Evolutionary conservation across 257 asterid species (phyloP), one percentile per base, ranked within the genome.

Genomic region (Salvia hispanica): DNA sequence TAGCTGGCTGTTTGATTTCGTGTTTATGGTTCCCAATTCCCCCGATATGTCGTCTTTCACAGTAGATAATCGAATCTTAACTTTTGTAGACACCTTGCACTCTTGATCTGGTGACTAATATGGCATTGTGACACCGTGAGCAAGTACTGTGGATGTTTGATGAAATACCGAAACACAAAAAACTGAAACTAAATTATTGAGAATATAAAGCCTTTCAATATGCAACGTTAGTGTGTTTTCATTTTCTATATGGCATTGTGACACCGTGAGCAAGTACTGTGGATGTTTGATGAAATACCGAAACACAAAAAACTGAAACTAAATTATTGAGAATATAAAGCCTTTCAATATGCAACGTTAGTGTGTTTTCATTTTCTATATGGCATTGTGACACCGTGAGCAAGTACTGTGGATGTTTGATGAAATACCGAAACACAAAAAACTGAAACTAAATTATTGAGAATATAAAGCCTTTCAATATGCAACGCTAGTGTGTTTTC

Each of bases 131-230:
- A 46, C 39, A 21, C 53, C 7, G 55, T 37, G 28, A 25, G 43
- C 18, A 21, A 25, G 46, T 47, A 46, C 45, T 28, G 15, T 59
- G 28, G 14, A 34, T 57, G 72, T 46, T 44, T 64, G 40, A 64
- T 50, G 3, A 40, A 31, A 1, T 60, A 55, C 54, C 37, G 31
- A 70, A 37, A 55, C 33, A 39, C 42, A 13, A 33, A 28, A 12
- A 0, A 11, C 7, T 21, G 25, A 21, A 8, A 69, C 25, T 33
- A 12, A 45, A 52, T 18, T 57, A 62, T 51, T 69, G 60, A 59
- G 65, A 64, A 64, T 40, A 40, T 58, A 37, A 43, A 42, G 64
- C 54, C 42, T 63, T 44, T 68, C 57, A 46, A 51, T 65, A 12
- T 50, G 42, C 44, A 21, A 40, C 25, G 37, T n/a, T n/a, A n/a